Percentiles rank a stretch among this genome's conserved stretches.
Conservation (phyloP, 2,329 filamentous ascomycete species). For the Acrocalymma vagum region DNA sequence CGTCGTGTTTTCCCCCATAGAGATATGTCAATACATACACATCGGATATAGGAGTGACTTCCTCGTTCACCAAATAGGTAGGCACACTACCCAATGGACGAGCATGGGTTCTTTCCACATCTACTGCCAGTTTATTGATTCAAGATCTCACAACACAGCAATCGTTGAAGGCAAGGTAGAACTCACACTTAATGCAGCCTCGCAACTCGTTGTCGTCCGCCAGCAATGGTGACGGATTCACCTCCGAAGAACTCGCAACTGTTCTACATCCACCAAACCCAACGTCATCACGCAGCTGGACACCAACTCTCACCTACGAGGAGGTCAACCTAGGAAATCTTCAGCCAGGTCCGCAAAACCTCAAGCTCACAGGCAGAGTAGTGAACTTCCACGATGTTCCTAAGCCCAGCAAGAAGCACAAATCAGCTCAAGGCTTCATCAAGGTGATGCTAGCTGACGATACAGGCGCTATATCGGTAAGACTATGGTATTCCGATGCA, state of each 20-base stretch:
- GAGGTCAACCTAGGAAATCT: conserved; percentile 58
- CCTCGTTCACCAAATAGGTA: too few relatives aligned
- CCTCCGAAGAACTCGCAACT: conserved; percentile 54
- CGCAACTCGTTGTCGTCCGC: conserved; percentile 46
- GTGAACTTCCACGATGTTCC: conserved; percentile 62
- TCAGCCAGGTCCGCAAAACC: conserved; percentile 58
- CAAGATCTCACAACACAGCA: too few relatives aligned
- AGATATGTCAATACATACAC: too few relatives aligned
- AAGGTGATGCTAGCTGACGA: conserved; percentile 66
- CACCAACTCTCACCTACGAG: conserved; percentile 57
- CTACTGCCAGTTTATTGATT: too few relatives aligned
- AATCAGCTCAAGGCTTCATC: conserved; percentile 60
- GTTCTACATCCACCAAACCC: conserved; percentile 43
- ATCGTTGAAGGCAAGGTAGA: too few relatives aligned
- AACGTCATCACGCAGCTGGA: conserved; percentile 30
- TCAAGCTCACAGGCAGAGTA: conserved; percentile 64
- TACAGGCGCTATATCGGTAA: conserved; percentile 63
- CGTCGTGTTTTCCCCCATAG: too few relatives aligned
- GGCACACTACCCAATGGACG: too few relatives aligned
- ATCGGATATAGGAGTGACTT: too few relatives aligned
- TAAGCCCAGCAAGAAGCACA: conserved; percentile 53
- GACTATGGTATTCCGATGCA: conserved; percentile 59
- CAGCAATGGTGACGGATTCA: conserved; percentile 62
- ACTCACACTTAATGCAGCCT: conserved; percentile 58
- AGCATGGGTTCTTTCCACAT: too few relatives aligned